Percentiles rank a stretch among this genome's conserved stretches.
These are phyloP conservation scores for Quercus lobata DNA, from an alignment of 331 rosid genomes.

Conservation along the genomic window DNA sequence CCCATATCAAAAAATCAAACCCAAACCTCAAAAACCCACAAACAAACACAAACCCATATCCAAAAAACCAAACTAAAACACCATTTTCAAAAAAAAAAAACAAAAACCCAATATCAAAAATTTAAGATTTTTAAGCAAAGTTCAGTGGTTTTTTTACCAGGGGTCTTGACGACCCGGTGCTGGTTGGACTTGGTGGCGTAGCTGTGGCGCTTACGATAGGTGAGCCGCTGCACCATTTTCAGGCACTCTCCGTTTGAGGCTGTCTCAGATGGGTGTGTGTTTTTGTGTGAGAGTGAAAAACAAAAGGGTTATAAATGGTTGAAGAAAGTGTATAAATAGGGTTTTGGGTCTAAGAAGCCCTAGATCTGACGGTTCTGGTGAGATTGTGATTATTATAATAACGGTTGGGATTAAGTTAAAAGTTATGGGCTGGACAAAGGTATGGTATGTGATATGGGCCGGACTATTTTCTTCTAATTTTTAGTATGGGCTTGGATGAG, in stretches of 20 bases:
- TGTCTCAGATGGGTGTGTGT: not conserved
- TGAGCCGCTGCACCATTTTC: slow-evolving; percentile 61
- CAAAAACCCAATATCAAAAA: not conserved
- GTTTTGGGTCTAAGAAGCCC: slow-evolving; percentile 28
- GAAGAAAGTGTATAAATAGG: slow-evolving; percentile 10
- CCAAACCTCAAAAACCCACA: slow-evolving; percentile 23
- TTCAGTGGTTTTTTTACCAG: slow-evolving; percentile 25
- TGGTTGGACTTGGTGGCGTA: slow-evolving; percentile 74
- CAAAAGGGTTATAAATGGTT: accelerated
- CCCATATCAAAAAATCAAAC: not conserved
- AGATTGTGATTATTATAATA: not conserved
- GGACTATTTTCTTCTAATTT: not conserved
- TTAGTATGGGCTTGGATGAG: no score
- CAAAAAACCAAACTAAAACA: not conserved
- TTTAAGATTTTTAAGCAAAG: not conserved
- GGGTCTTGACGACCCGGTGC: slow-evolving; percentile 65
- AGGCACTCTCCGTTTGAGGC: not conserved
- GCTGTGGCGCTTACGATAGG: slow-evolving; percentile 55
- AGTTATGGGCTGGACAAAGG: not conserved
- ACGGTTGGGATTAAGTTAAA: not conserved
- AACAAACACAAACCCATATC: not conserved
- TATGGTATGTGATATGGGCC: not conserved
- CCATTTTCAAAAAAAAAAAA: not conserved
- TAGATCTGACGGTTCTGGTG: slow-evolving; percentile 36
- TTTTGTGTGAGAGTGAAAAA: not conserved